Conservation (phyloP, 2,329 filamentous ascomycete species). For the Xylaria polymorpha region DNA sequence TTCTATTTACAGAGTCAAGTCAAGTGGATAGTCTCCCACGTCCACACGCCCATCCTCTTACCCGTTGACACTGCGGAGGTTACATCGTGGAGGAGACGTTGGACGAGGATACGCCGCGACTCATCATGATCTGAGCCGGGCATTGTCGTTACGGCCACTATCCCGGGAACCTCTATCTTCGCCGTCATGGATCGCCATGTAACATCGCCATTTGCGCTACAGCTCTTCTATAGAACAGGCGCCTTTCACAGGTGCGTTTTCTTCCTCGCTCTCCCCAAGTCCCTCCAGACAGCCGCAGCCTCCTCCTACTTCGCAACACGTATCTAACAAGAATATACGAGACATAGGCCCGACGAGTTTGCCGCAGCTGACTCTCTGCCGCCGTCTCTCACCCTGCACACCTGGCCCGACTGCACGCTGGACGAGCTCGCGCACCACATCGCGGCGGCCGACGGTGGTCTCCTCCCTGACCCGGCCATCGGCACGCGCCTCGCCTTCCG, state of each 20-base stretch:
- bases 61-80: neutral
- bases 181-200: constrained; percentile 68
- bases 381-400: constrained; percentile 82
- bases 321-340: constrained; percentile 35
- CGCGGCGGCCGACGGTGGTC: constrained; percentile 65
- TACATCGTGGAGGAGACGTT: neutral
- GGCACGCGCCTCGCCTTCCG: constrained; percentile 90
- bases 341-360: constrained; percentile 75
- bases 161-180: neutral
- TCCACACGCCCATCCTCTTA: neutral
- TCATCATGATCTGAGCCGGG: constrained; percentile 43
- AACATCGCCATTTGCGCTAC: constrained; percentile 84
- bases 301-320: neutral
- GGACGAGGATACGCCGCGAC: constrained; percentile 9
- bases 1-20: neutral
- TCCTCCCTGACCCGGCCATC: constrained; percentile 78
- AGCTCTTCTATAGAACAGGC: constrained; percentile 82
- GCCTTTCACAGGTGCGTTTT: constrained; percentile 73
- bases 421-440: constrained; percentile 84
- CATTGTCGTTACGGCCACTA: constrained; percentile 30
- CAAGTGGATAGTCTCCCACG: neutral
- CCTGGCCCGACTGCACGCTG: constrained; percentile 84
- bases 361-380: constrained; percentile 64
- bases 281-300: constrained; percentile 3
- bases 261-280: constrained; percentile 34